Conservation (phyloP, 495 filamentous ascomycete genomes). For the Daldinia decipiens region DNA sequence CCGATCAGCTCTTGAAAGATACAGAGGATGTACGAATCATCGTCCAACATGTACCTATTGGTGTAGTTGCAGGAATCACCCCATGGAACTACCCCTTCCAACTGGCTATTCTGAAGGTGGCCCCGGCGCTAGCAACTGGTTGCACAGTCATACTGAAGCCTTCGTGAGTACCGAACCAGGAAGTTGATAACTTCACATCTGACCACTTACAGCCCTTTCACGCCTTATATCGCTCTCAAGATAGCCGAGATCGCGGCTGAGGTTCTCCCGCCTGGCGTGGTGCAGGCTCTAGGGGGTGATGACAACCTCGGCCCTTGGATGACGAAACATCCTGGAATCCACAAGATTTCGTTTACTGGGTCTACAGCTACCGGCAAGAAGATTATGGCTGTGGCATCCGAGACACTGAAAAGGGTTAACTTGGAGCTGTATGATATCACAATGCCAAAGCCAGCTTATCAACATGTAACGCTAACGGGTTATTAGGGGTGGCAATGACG, state of each 20-base stretch:
- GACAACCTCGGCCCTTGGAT: constrained; percentile 6
- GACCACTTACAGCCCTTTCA: background rate
- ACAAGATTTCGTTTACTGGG: constrained; percentile 3
- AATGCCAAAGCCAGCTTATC: background rate
- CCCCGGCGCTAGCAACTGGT: background rate
- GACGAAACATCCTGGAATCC: constrained; percentile 2
- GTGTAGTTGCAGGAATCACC: background rate
- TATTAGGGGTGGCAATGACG: background rate
- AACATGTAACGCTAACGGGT: background rate
- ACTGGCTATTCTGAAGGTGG: background rate
- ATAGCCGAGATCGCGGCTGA: background rate
- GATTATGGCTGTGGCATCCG: background rate
- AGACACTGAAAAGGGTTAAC: constrained; percentile 1
- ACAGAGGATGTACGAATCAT: background rate
- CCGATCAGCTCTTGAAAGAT: background rate
- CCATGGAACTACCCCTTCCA: constrained; percentile 4
- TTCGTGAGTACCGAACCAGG: background rate
- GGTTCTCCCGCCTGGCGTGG: background rate
- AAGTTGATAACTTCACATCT: background rate
- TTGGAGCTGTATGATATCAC: background rate
- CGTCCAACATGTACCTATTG: background rate
- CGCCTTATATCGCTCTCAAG: background rate
- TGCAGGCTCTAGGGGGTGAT: background rate
- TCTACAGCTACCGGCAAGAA: constrained; percentile 3
- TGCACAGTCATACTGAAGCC: constrained; percentile 4